Evolutionary conservation across 2,329 filamentous ascomycete genomes (phyloP).

Genomic region (Decorospora gaudefroyi): DNA sequence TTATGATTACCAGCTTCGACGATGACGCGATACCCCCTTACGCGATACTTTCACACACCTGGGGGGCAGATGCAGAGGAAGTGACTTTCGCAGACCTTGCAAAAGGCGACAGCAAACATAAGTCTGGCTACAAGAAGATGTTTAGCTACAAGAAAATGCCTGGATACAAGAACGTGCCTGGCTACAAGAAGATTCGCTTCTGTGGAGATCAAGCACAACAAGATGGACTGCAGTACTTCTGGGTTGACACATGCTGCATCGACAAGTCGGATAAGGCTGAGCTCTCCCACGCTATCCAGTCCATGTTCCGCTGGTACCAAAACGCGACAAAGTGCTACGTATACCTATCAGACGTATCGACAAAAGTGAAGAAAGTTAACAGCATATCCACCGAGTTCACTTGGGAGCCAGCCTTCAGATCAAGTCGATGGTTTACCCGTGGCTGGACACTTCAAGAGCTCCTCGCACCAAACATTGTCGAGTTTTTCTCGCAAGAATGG

Average conservation of each 20-base stretch:
- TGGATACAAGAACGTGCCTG: too few species aligned
- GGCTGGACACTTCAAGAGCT: constrained; percentile 8
- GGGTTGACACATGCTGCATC: too few species aligned
- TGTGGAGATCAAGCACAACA: constrained; percentile 9
- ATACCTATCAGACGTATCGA: not conserved
- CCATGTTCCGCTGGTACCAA: too few species aligned
- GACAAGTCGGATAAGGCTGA: too few species aligned
- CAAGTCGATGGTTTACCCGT: not conserved
- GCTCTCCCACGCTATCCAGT: too few species aligned
- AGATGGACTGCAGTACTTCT: constrained; percentile 1
- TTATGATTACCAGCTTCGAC: too few species aligned
- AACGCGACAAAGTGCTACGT: not conserved
- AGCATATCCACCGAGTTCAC: not conserved
- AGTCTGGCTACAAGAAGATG: too few species aligned
- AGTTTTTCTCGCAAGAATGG: constrained; percentile 1
- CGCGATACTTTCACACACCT: constrained; percentile 17
- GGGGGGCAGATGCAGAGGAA: constrained; percentile 9
- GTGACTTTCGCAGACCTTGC: constrained; percentile 12
- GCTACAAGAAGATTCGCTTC: constrained; percentile 12
- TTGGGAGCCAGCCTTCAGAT: not conserved
- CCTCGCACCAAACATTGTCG: not conserved
- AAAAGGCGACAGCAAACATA: constrained; percentile 5
- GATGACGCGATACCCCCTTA: not conserved
- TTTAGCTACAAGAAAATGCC: too few species aligned
- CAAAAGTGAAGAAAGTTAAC: not conserved